Conservation (phyloP, 306 rosid genomes). For the Malus orientalis region DNA sequence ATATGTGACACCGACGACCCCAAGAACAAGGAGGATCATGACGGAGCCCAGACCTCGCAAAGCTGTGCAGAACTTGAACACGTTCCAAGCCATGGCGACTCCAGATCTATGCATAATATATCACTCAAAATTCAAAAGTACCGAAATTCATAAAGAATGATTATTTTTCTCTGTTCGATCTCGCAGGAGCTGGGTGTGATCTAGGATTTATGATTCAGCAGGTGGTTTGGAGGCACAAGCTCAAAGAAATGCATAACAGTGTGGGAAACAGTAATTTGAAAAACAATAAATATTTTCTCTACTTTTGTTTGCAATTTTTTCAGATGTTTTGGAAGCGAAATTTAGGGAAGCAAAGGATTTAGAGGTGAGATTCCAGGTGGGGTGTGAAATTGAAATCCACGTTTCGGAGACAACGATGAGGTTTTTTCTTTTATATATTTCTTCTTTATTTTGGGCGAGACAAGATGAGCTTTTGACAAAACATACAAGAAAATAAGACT, state of each 20-base stretch:
- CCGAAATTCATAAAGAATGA: background rate
- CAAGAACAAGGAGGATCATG: conserved; percentile 92
- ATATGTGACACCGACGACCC: conserved; percentile 93
- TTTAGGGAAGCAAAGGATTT: conserved; percentile 3
- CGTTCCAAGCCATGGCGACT: conserved; percentile 97
- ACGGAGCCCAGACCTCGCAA: conserved; percentile 95
- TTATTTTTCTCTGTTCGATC: background rate
- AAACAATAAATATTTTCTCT: background rate
- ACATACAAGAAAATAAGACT: background rate
- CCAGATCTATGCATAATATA: conserved; percentile 94
- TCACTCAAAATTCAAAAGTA: background rate
- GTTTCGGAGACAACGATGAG: background rate
- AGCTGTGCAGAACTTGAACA: conserved; percentile 97
- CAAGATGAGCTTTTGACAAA: background rate
- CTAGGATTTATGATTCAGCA: conserved; percentile 9
- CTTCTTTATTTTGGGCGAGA: background rate
- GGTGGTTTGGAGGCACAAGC: background rate
- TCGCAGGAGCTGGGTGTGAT: background rate
- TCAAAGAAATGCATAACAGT: background rate
- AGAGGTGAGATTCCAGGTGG: background rate
- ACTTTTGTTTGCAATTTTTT: background rate
- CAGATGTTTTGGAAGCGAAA: background rate
- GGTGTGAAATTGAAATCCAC: conserved; percentile 11
- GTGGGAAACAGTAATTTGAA: background rate
- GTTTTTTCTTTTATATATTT: background rate